A percentile compares a stretch with the other conserved stretches of the same genome.
phyloP scores from a whole-genome alignment of 805 yeast species.

The Brettanomyces custersianus region DNA sequence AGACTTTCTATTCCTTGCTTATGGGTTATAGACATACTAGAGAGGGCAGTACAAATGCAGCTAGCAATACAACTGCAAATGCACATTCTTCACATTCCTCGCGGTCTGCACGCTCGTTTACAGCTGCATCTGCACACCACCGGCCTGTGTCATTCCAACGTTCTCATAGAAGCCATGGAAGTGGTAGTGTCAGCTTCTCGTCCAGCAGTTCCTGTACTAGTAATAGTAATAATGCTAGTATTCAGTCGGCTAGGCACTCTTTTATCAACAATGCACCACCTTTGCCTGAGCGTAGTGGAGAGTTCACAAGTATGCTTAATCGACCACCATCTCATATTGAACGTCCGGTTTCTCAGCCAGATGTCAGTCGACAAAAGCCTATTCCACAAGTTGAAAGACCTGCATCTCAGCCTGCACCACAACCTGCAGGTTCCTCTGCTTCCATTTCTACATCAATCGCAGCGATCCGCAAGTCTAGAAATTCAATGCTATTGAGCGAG shows the following conservation, averaged over 20 bases:
- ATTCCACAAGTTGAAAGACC: no score
- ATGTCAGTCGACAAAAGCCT: no score
- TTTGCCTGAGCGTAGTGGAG: no score
- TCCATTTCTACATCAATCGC: conserved; percentile 5
- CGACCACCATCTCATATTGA: no score
- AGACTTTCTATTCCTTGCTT: conserved; percentile 29
- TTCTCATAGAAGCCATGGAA: conserved; percentile 1
- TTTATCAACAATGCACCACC: no score
- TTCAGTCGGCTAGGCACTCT: no score
- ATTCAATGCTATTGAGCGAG: conserved; percentile 1
- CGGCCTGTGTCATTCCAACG: conserved; percentile 39
- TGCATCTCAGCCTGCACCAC: no score
- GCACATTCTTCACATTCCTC: conserved; percentile 14
- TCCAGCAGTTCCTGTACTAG: no score
- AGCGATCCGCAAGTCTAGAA: conserved; percentile 14
- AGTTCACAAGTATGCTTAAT: no score
- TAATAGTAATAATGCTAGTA: no score
- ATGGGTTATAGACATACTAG: conserved; percentile 26
- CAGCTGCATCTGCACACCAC: conserved; percentile 38
- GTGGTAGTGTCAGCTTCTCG: no score
- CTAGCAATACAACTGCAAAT: conserved; percentile 24
- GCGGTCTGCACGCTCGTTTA: conserved; percentile 25
- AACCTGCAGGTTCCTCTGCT: background rate
- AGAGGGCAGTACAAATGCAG: conserved; percentile 15
- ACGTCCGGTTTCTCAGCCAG: no score